Evolutionary conservation across 2,329 filamentous ascomycete species (phyloP).

Genomic region (Fusarium duplospermum): DNA sequence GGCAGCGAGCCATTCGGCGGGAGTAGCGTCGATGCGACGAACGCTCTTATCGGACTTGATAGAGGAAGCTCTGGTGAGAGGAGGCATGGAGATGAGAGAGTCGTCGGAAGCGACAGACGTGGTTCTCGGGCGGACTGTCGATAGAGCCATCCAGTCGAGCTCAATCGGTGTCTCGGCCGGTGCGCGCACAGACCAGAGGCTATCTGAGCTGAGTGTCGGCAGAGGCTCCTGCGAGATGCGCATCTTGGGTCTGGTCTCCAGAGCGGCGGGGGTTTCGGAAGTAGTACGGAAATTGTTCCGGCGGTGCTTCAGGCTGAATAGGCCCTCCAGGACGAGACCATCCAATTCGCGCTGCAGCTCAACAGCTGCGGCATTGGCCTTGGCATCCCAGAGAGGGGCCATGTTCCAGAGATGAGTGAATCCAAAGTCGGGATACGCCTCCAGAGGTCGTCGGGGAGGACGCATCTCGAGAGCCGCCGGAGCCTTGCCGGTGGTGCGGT

Average conservation of each 20-base stretch:
- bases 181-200: conserved; percentile 50
- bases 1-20: conserved; percentile 53
- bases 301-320: conserved; percentile 43
- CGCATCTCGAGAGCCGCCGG: conserved; percentile 42
- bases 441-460: conserved; percentile 28
- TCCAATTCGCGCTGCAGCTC: conserved; percentile 37
- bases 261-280: conserved; percentile 39
- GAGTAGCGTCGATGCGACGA: conserved; percentile 41
- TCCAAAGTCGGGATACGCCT: conserved; percentile 36
- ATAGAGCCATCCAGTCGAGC: conserved; percentile 40
- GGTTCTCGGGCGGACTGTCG: conserved; percentile 34
- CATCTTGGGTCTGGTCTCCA: conserved; percentile 49
- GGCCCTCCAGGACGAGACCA: conserved; percentile 35
- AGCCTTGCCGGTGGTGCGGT: conserved; percentile 36
- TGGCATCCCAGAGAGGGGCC: conserved; percentile 41
- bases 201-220: conserved; percentile 47
- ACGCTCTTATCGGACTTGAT: conserved; percentile 30
- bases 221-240: conserved; percentile 46
- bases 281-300: conserved; percentile 44
- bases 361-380: conserved; percentile 29
- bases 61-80: conserved; percentile 34
- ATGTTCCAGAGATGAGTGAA: conserved; percentile 42
- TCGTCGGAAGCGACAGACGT: conserved; percentile 37
- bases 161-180: conserved; percentile 24
- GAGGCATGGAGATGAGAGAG: conserved; percentile 19